Percentiles rank a stretch among this genome's conserved stretches.
Evolutionary conservation across 345 rosid genomes (phyloP).

Genomic region (Gossypium anomalum): DNA sequence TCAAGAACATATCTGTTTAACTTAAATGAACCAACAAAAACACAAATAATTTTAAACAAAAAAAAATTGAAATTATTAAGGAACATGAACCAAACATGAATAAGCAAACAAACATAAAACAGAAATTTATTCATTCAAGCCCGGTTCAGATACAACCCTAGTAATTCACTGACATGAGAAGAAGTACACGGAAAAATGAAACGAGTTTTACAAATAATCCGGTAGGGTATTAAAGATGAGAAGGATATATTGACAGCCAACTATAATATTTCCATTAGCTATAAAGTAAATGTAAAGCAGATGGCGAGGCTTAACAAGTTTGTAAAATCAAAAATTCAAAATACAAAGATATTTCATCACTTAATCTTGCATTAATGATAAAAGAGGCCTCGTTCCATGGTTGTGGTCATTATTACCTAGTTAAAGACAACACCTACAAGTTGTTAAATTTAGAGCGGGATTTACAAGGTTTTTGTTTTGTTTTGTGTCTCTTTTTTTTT

Average conservation of each 20-base stretch:
- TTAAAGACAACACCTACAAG: neutral
- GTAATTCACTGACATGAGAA: neutral
- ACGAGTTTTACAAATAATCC: neutral
- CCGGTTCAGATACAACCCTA: too few species aligned
- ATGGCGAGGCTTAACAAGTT: neutral
- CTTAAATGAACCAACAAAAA: too few species aligned
- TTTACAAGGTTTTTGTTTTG: too few species aligned
- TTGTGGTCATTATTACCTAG: neutral
- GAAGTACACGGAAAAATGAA: neutral
- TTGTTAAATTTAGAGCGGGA: neutral
- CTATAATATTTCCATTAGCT: neutral
- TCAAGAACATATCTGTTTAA: too few species aligned
- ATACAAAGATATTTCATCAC: neutral
- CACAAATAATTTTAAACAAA: too few species aligned
- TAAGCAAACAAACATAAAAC: too few species aligned
- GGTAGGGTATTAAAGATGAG: neutral
- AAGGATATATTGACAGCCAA: neutral
- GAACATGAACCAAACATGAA: too few species aligned
- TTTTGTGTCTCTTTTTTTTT: neutral
- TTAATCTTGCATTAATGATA: neutral
- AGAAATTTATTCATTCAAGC: too few species aligned
- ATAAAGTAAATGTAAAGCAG: neutral
- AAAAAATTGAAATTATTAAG: too few species aligned
- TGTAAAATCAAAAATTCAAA: neutral
- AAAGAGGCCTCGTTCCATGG: neutral